Base-by-base conservation (phyloP, 2,329 filamentous ascomycete genomes). In the Penicillium griseofulvum region DNA sequence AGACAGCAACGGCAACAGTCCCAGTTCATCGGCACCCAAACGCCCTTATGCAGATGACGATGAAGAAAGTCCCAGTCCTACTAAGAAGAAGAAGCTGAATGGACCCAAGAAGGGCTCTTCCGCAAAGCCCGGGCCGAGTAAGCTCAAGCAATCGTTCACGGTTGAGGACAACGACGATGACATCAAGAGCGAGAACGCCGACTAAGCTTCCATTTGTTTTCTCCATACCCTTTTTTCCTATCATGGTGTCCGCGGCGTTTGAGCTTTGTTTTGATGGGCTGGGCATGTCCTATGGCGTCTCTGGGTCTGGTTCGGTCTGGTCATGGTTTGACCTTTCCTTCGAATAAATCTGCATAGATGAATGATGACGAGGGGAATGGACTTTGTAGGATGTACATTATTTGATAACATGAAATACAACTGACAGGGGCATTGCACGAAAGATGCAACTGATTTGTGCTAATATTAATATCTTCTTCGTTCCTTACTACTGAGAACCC, bases 31-130 rank as follows among this genome's bases (percentile, higher is more conserved):
- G 62, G 72, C 66, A 36, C 65, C 64, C 64, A 75, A 75, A 48
- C 71, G 73, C 14, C 61, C 74, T 9, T 62, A 74, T 11, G 65
- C 63, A 41, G 70, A 74, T 41, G 77, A 79, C 6, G 76, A 79
- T 22, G 72, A 65, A 9, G 63, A 74, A 11, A 76, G 74, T 4
- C 71, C 74, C 19, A 72, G 77, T 41, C 70, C 74, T 44, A 78
- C 77, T 48, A 78, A 80, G 61, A 81, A 80, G 70, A 81, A 81
- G 68, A 80, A 80, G 52, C 56, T 66, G 16, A 73, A 71, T 41
- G 64, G 59, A n/a, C 65, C 65, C 6, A 76, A 76, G 55, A 73
- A 75, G 59, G 59, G 67, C 22, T 67, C 68, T 2, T 64, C 60
- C 26, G 71, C 68, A 47, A 77, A 76, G 49, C 74, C 74, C 7